A percentile compares a stretch with the other conserved stretches of the same genome.
Evolutionary conservation across 352 stramenopile species (phyloP).

Genomic region (Phytophthora pistaciae): DNA sequence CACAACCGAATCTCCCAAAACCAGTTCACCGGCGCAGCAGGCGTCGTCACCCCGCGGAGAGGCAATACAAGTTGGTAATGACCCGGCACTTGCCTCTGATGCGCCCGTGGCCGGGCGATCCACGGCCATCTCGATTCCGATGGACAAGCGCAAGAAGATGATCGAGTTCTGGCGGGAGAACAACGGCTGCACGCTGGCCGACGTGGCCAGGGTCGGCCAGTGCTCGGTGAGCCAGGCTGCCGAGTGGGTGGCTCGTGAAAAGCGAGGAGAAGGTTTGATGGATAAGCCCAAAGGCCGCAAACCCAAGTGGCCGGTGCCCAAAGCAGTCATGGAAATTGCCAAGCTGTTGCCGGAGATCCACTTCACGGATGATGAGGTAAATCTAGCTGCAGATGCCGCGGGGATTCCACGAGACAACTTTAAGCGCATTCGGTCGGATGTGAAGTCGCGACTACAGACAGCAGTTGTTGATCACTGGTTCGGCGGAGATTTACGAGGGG

Average conservation of each 20-base stretch:
- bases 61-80: no score
- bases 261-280: background rate
- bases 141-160: background rate
- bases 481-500: slow-evolving; percentile 2
- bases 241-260: background rate
- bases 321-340: background rate
- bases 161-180: background rate
- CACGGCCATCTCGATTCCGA: background rate
- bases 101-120: background rate
- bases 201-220: background rate
- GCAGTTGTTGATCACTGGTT: slow-evolving; percentile 16
- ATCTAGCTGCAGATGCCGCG: background rate
- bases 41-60: no score
- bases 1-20: no score
- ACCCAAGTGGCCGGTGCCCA: background rate
- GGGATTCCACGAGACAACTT: background rate
- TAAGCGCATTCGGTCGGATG: background rate
- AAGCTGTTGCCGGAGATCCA: background rate
- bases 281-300: background rate
- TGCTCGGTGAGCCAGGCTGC: background rate
- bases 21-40: no score
- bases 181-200: background rate
- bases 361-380: background rate
- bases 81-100: background rate
- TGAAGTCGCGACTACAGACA: background rate